Evolutionary conservation across 805 yeast species (phyloP).

Genomic region (Starmerella roubikii): DNA sequence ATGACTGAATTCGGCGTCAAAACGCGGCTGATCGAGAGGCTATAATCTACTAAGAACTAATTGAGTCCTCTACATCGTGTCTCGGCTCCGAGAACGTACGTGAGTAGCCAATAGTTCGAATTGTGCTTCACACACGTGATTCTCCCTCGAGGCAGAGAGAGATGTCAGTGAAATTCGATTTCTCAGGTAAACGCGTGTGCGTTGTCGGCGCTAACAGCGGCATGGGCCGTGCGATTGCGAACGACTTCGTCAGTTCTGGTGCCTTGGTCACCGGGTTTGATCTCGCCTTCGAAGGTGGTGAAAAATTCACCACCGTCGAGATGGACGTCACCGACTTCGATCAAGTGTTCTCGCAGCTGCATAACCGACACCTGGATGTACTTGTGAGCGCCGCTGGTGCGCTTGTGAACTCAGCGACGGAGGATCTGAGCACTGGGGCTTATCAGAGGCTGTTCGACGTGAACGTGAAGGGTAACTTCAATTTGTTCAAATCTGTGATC

Average conservation of each 20-base stretch:
- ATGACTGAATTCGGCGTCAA: too few relatives aligned
- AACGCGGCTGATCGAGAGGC: too few relatives aligned
- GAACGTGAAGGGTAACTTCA: conserved; percentile 12
- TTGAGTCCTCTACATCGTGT: too few relatives aligned
- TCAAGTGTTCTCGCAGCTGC: not conserved
- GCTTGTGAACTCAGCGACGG: conserved; percentile 7
- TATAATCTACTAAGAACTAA: too few relatives aligned
- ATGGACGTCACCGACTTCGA: conserved; percentile 5
- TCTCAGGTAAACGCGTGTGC: conserved; percentile 2
- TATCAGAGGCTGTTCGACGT: conserved; percentile 11
- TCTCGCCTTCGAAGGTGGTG: not conserved
- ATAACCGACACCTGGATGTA: conserved; percentile 3
- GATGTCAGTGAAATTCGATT: conserved; percentile 10
- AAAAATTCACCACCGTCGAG: not conserved
- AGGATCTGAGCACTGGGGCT: conserved; percentile 2
- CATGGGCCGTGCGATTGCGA: conserved; percentile 8
- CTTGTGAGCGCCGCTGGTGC: conserved; percentile 14
- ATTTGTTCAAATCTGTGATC: conserved; percentile 6
- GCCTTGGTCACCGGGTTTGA: conserved; percentile 11
- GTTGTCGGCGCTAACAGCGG: conserved; percentile 15
- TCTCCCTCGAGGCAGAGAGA: too few relatives aligned
- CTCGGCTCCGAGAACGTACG: too few relatives aligned
- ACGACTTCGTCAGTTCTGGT: conserved; percentile 5
- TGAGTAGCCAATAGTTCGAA: too few relatives aligned
- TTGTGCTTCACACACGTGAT: too few relatives aligned